Percentiles rank a stretch among this genome's conserved stretches.
These are phyloP conservation scores for Clathrus columnatus DNA, from an alignment of 768 basidiomycete species.

Conservation along the genomic window DNA sequence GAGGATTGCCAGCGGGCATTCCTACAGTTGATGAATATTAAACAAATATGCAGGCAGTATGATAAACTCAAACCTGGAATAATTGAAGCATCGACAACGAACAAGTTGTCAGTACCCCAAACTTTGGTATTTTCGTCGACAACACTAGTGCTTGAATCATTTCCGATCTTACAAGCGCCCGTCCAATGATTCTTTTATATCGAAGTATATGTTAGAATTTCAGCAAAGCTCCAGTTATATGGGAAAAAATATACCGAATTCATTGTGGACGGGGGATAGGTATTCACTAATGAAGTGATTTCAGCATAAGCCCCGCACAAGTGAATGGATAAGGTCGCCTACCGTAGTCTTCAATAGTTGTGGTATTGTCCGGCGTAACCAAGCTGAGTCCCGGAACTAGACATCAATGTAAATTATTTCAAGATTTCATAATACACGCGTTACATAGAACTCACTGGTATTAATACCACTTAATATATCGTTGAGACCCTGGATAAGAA, in stretches of 20 bases:
- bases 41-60: neutral
- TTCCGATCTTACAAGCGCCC: constrained; percentile 43
- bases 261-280: constrained; percentile 25
- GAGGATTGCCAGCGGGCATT: constrained; percentile 50
- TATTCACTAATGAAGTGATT: constrained; percentile 25
- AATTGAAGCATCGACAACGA: constrained; percentile 45
- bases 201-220: too few relatives aligned
- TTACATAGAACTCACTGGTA: constrained; percentile 25
- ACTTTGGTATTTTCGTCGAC: constrained; percentile 55
- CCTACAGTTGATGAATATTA: constrained; percentile 25
- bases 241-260: neutral
- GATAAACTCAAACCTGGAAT: constrained; percentile 2
- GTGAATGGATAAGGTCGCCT: constrained; percentile 9
- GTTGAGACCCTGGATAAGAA: constrained; percentile 41
- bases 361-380: constrained; percentile 53
- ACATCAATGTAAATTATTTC: neutral
- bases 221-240: neutral
- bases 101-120: constrained; percentile 39
- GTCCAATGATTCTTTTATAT: constrained; percentile 55
- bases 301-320: neutral
- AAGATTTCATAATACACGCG: neutral
- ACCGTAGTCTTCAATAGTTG: constrained; percentile 46
- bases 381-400: constrained; percentile 42
- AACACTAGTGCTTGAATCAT: constrained; percentile 29
- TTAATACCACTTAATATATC: constrained; percentile 37